Conservation (phyloP, 108 stramenopile species). For the Nitzschia putrida region DNA sequence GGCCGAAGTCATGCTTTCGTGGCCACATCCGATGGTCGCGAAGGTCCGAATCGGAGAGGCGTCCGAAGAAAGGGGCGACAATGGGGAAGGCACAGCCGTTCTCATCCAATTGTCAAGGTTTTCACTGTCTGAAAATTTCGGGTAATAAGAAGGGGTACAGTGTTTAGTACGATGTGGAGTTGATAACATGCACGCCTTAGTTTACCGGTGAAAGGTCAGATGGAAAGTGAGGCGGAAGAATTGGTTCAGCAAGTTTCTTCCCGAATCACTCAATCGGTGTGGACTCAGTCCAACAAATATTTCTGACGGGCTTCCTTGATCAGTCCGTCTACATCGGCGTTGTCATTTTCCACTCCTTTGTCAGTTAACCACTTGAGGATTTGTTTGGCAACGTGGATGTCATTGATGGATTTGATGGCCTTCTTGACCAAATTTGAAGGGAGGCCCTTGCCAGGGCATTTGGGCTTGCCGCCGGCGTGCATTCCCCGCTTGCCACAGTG, state of each 20-base stretch:
- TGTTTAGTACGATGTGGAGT: background rate
- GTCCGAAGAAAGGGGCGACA: too few species aligned
- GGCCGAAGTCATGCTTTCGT: background rate
- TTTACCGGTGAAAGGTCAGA: background rate
- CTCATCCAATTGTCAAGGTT: background rate
- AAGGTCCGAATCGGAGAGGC: background rate
- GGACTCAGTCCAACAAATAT: background rate
- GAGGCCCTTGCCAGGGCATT: background rate
- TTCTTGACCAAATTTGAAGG: background rate
- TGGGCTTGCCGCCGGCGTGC: background rate
- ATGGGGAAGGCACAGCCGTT: background rate
- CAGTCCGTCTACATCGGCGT: background rate
- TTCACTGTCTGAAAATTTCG: background rate
- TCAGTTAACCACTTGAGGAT: background rate
- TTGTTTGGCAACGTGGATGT: background rate
- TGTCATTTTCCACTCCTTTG: background rate
- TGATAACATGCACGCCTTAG: background rate
- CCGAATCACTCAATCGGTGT: background rate
- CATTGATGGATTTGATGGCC: background rate
- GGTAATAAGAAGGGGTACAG: background rate
- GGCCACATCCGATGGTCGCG: background rate
- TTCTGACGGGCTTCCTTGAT: background rate
- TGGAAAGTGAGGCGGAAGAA: background rate
- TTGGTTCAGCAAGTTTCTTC: background rate
- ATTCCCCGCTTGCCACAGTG: background rate